These are phyloP conservation scores for Halenospora varia DNA, from an alignment of 495 filamentous ascomycete genomes.

Conservation along the genomic window DNA sequence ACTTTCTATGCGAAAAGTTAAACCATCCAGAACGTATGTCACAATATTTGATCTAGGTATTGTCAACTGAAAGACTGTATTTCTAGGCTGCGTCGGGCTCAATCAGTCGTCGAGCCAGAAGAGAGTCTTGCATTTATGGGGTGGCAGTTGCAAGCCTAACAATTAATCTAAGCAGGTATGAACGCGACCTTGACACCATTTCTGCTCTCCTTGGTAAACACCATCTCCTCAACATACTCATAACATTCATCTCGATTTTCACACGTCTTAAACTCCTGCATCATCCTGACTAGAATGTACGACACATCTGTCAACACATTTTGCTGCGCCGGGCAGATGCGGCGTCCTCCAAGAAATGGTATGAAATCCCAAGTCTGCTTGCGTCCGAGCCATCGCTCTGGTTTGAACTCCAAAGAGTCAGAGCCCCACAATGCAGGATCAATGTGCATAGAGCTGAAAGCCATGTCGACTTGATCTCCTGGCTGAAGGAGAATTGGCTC, in stretches of 20 bases:
- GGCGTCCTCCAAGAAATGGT: neutral
- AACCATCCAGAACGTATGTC: too few species aligned
- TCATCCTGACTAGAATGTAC: conserved; percentile 25
- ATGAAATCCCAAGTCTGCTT: neutral
- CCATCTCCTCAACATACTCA: neutral
- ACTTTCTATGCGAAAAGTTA: too few species aligned
- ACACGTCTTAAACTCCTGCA: neutral
- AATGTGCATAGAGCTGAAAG: neutral
- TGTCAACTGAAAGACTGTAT: too few species aligned
- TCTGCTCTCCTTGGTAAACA: neutral
- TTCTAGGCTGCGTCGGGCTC: too few species aligned
- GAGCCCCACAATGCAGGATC: neutral
- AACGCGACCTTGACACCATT: conserved; percentile 1
- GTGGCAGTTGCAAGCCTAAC: neutral
- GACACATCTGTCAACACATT: neutral
- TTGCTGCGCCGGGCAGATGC: neutral
- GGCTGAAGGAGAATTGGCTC: neutral
- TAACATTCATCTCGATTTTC: neutral
- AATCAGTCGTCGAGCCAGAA: too few species aligned
- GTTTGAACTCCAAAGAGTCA: neutral
- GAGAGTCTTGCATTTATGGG: neutral
- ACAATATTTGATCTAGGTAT: too few species aligned
- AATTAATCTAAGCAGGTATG: neutral
- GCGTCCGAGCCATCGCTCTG: neutral
- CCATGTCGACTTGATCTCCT: neutral